Percentiles rank a stretch among this genome's conserved stretches.
phyloP scores from a whole-genome alignment of 495 filamentous ascomycete genomes.

The Hypomontagnella monticulosa region DNA sequence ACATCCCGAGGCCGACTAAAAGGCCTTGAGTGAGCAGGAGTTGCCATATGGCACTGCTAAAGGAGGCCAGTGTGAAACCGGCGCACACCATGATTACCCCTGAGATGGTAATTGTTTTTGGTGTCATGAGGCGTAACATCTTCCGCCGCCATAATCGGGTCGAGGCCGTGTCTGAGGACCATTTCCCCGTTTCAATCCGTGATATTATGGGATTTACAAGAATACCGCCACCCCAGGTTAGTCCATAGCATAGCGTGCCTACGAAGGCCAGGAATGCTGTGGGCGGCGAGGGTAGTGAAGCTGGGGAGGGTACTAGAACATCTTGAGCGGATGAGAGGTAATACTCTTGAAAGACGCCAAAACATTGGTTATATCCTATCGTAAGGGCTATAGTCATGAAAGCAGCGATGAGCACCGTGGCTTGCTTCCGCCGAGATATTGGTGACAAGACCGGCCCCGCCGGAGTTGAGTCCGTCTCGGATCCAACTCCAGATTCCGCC shows the following conservation, averaged over 20 bases:
- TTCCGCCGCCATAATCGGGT: slow-evolving; percentile 39
- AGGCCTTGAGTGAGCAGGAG: slow-evolving; percentile 61
- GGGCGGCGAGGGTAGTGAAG: slow-evolving; percentile 43
- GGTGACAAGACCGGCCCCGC: slow-evolving; percentile 42
- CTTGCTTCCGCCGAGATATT: slow-evolving; percentile 55
- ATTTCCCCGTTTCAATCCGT: slow-evolving; percentile 47
- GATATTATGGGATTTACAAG: slow-evolving; percentile 60
- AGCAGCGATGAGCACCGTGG: slow-evolving; percentile 52
- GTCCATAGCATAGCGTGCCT: slow-evolving; percentile 57
- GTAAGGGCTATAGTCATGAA: slow-evolving; percentile 59
- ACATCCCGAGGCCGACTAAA: slow-evolving; percentile 58
- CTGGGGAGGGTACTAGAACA: slow-evolving; percentile 47
- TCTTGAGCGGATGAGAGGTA: slow-evolving; percentile 55
- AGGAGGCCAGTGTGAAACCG: slow-evolving; percentile 51
- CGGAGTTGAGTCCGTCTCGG: slow-evolving; percentile 15
- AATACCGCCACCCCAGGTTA: slow-evolving; percentile 62
- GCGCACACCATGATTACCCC: slow-evolving; percentile 50
- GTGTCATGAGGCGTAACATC: slow-evolving; percentile 38
- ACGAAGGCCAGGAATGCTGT: slow-evolving; percentile 60
- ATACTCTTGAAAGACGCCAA: slow-evolving; percentile 60
- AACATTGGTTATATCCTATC: slow-evolving; percentile 62
- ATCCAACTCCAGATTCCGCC: slow-evolving; percentile 1
- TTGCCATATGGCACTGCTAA: slow-evolving; percentile 54
- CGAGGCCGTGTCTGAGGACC: slow-evolving; percentile 28
- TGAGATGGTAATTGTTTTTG: slow-evolving; percentile 44